These are phyloP conservation scores for Annulohypoxylon maeteangense DNA, from an alignment of 495 filamentous ascomycete genomes.

Conservation along the genomic window DNA sequence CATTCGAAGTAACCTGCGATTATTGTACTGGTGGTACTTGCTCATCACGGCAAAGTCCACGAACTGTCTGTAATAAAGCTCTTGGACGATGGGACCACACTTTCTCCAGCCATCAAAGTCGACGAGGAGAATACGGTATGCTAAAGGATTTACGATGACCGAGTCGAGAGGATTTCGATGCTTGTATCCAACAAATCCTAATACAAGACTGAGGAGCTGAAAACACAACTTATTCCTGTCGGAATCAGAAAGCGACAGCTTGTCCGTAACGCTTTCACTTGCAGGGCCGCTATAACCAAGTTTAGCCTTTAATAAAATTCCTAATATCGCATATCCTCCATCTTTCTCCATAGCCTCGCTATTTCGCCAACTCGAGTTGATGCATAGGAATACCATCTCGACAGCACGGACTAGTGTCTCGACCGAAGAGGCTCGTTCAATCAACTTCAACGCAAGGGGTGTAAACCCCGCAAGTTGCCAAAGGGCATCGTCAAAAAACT, in stretches of 20 bases:
- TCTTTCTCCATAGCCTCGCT: constrained; percentile 98
- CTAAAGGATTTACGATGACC: constrained; percentile 93
- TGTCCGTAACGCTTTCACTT: constrained; percentile 53
- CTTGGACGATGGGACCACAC: constrained; percentile 76
- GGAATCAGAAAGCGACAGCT: constrained; percentile 55
- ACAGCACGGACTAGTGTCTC: constrained; percentile 79
- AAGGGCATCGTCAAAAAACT: constrained; percentile 87
- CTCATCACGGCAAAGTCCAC: constrained; percentile 81
- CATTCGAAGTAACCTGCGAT: constrained; percentile 85
- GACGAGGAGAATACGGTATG: constrained; percentile 89
- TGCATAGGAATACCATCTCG: constrained; percentile 82
- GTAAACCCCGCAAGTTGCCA: constrained; percentile 92
- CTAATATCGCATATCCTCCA: constrained; percentile 91
- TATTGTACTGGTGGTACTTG: constrained; percentile 92
- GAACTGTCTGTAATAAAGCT: constrained; percentile 93
- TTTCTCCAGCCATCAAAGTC: constrained; percentile 93
- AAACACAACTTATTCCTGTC: constrained; percentile 73
- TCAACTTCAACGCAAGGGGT: constrained; percentile 81
- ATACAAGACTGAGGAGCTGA: constrained; percentile 77
- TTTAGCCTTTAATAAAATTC: constrained; percentile 79
- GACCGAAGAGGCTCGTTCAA: constrained; percentile 77
- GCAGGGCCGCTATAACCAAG: constrained; percentile 63
- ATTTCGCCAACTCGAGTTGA: constrained; percentile 92
- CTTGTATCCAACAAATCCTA: constrained; percentile 89
- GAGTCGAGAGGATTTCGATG: constrained; percentile 79